A percentile compares a stretch with the other conserved stretches of the same genome.
Conservation (phyloP, 2,329 filamentous ascomycete species). For the Thelonectria rubi region DNA sequence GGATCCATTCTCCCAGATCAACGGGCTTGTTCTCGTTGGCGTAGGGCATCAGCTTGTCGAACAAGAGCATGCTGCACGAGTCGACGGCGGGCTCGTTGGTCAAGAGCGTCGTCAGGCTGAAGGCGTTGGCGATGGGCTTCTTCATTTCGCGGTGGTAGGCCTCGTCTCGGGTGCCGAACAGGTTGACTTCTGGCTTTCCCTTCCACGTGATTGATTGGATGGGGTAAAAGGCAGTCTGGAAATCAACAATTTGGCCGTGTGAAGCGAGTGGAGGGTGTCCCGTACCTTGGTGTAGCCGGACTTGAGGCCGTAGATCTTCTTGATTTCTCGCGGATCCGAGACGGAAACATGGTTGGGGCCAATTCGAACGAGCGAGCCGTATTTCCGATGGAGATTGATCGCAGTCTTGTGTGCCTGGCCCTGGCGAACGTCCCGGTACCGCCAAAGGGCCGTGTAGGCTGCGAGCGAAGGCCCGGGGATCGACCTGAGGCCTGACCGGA, state of each 20-base stretch:
- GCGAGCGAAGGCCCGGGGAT: constrained; percentile 14
- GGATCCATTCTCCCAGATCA: constrained; percentile 17
- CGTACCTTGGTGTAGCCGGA: constrained; percentile 28
- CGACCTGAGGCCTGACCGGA: background rate
- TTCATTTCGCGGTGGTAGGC: constrained; percentile 24
- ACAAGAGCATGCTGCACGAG: constrained; percentile 3
- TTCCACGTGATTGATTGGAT: constrained; percentile 20
- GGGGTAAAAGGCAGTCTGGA: constrained; percentile 18
- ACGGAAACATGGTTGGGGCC: constrained; percentile 26
- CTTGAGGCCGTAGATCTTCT: constrained; percentile 28
- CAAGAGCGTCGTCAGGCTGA: constrained; percentile 15
- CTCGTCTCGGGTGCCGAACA: constrained; percentile 17
- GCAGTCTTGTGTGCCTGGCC: constrained; percentile 21
- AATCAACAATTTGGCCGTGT: background rate
- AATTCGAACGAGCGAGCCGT: constrained; percentile 11
- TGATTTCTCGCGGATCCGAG: constrained; percentile 24
- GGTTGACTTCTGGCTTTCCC: constrained; percentile 16
- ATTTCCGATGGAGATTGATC: constrained; percentile 9
- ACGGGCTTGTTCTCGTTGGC: background rate
- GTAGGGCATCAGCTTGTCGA: constrained; percentile 5
- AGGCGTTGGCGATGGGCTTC: constrained; percentile 17
- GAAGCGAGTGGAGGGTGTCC: background rate
- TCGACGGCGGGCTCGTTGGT: constrained; percentile 17
- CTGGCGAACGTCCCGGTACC: constrained; percentile 13
- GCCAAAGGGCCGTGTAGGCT: constrained; percentile 16